phyloP scores from a whole-genome alignment of 208 protist genomes.

The Leishmania martiniquensis region DNA sequence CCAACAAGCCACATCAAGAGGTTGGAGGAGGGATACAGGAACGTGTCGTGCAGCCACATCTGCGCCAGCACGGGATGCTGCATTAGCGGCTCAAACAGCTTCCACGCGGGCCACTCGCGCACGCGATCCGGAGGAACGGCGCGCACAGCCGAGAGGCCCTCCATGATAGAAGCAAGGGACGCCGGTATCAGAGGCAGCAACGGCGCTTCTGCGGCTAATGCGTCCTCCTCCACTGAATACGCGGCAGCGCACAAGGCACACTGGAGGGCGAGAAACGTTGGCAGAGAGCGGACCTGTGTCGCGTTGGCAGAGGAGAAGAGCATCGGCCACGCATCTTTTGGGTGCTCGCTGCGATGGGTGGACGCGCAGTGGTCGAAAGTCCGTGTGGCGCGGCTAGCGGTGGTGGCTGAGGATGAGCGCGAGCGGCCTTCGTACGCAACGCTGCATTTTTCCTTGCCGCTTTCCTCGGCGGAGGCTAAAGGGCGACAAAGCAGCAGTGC shows the following conservation, averaged over 20 bases:
- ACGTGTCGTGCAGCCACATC: slow-evolving; percentile 39
- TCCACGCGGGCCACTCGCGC: slow-evolving; percentile 22
- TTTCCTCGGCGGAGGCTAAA: neutral
- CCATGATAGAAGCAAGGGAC: neutral
- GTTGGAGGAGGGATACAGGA: slow-evolving; percentile 23
- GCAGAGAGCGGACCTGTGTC: slow-evolving; percentile 1
- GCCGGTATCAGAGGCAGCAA: neutral
- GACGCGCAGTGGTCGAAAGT: neutral
- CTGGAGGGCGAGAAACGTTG: slow-evolving; percentile 13
- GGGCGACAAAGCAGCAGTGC: slow-evolving; percentile 19
- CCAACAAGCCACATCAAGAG: slow-evolving; percentile 44
- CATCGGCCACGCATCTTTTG: slow-evolving; percentile 18
- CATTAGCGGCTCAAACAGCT: slow-evolving; percentile 14
- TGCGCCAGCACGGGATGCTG: slow-evolving; percentile 22
- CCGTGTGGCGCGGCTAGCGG: neutral
- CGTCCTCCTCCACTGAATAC: neutral
- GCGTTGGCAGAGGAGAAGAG: slow-evolving; percentile 21
- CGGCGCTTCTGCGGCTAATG: neutral
- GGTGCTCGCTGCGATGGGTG: neutral
- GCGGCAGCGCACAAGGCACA: slow-evolving; percentile 2
- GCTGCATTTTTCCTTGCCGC: neutral
- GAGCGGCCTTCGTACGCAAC: neutral
- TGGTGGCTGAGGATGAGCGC: neutral
- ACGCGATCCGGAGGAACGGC: neutral
- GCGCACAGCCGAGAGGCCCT: slow-evolving; percentile 6